Conservation (phyloP, 2,329 filamentous ascomycete species). For the Daldinia eschscholtzii region DNA sequence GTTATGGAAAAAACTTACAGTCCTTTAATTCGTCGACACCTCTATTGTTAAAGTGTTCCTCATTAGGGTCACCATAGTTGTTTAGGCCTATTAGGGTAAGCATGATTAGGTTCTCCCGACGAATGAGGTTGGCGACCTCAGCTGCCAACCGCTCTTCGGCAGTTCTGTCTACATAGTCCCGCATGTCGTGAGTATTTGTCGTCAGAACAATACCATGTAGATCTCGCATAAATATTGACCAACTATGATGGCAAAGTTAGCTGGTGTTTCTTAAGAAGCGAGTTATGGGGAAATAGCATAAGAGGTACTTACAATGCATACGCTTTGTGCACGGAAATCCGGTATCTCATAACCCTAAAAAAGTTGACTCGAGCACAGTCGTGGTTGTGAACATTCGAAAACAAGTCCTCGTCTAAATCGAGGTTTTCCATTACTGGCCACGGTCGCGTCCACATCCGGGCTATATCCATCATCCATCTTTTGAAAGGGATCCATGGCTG, state of each 20-base stretch:
- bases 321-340: constrained; percentile 9
- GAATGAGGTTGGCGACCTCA: not conserved
- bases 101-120: not conserved
- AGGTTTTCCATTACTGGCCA: not conserved
- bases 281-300: not conserved
- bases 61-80: not conserved
- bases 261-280: not conserved
- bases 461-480: constrained; percentile 17
- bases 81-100: constrained; percentile 11
- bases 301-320: constrained; percentile 4
- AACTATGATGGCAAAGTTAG: not conserved
- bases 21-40: not conserved
- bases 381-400: not conserved
- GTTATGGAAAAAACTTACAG: not conserved
- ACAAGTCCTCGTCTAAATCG: not conserved
- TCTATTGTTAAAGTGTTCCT: not conserved
- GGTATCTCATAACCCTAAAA: constrained; percentile 23
- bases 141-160: no score
- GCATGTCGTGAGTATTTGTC: no score
- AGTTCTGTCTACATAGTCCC: no score
- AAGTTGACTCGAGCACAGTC: constrained; percentile 15
- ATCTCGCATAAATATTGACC: not conserved
- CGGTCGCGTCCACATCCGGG: constrained; percentile 5
- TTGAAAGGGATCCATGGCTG: constrained; percentile 19
- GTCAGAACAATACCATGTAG: not conserved